phyloP scores from a whole-genome alignment of 2,329 filamentous ascomycete species.

The Epichloe festucae region DNA sequence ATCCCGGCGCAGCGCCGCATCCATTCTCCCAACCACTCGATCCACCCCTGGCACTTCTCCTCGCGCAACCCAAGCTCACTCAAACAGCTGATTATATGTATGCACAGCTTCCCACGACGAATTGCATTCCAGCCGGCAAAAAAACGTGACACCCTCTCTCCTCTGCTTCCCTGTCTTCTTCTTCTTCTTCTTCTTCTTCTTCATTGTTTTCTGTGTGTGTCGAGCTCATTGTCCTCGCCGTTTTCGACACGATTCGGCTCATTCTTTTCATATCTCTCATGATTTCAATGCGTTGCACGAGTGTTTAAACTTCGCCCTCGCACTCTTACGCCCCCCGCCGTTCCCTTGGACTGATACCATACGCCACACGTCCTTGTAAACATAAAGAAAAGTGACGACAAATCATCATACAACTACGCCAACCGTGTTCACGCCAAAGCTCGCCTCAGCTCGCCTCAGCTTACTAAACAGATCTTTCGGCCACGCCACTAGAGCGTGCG shows the following conservation, averaged over 20 bases:
- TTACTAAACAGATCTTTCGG: not conserved
- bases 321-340: not conserved
- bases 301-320: not conserved
- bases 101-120: conserved; percentile 1
- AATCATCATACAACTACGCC: not conserved
- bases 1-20: not conserved
- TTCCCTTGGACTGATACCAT: not conserved
- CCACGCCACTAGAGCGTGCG: not conserved
- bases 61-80: not conserved
- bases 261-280: not conserved
- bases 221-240: conserved; percentile 1
- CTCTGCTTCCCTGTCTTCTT: not conserved
- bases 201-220: not conserved
- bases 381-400: not conserved
- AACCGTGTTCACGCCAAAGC: not conserved
- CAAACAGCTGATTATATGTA: not conserved
- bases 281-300: not conserved
- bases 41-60: not conserved
- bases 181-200: not conserved
- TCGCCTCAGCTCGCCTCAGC: conserved; percentile 5
- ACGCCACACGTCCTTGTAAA: conserved; percentile 8
- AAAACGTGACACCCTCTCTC: conserved; percentile 5
- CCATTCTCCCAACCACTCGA: not conserved
- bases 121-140: conserved; percentile 4
- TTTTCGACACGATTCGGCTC: not conserved